A percentile compares a stretch with the other conserved stretches of the same genome.
Evolutionary conservation across 345 rosid species (phyloP).

Genomic region (Eutrema heterophyllum): DNA sequence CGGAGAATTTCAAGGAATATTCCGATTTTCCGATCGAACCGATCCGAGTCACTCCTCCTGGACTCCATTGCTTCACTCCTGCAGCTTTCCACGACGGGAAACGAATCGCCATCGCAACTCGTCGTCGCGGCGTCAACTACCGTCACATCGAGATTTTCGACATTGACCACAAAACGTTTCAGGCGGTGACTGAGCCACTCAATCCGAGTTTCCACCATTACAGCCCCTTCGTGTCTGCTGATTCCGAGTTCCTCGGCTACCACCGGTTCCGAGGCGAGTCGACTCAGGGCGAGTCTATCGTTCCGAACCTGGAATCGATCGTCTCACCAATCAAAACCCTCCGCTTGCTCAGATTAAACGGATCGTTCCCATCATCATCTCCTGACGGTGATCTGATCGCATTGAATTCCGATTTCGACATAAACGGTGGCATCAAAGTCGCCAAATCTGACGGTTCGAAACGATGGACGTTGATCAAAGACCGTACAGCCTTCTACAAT

Average conservation of each 20-base stretch:
- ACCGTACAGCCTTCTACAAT: slow-evolving; percentile 67
- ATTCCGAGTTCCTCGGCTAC: slow-evolving; percentile 54
- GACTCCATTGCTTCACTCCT: slow-evolving; percentile 91
- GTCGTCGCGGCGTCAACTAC: slow-evolving; percentile 39
- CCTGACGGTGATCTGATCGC: slow-evolving; percentile 57
- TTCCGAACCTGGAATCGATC: slow-evolving; percentile 68
- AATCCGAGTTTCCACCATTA: slow-evolving; percentile 74
- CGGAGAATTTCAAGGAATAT: slow-evolving; percentile 19
- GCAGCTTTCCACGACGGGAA: slow-evolving; percentile 58
- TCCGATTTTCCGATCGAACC: slow-evolving; percentile 34
- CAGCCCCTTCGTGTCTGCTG: slow-evolving; percentile 66
- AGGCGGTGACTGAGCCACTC: slow-evolving; percentile 42
- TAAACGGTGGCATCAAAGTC: slow-evolving; percentile 44
- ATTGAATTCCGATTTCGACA: slow-evolving; percentile 41
- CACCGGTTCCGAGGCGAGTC: slow-evolving; percentile 82
- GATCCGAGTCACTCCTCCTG: slow-evolving; percentile 68
- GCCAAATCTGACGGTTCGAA: slow-evolving; percentile 69
- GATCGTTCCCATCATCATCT: slow-evolving; percentile 65
- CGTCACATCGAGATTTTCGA: slow-evolving; percentile 79
- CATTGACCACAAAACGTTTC: slow-evolving; percentile 37
- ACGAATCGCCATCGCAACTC: slow-evolving; percentile 67
- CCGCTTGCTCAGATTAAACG: slow-evolving; percentile 58
- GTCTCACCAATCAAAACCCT: slow-evolving; percentile 49
- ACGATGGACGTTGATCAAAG: slow-evolving; percentile 64
- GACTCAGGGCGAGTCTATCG: slow-evolving; percentile 37